Evolutionary conservation across 345 rosid genomes (phyloP), one percentile per base, ranked within the genome.

Genomic region (Salix koriyanagi): DNA sequence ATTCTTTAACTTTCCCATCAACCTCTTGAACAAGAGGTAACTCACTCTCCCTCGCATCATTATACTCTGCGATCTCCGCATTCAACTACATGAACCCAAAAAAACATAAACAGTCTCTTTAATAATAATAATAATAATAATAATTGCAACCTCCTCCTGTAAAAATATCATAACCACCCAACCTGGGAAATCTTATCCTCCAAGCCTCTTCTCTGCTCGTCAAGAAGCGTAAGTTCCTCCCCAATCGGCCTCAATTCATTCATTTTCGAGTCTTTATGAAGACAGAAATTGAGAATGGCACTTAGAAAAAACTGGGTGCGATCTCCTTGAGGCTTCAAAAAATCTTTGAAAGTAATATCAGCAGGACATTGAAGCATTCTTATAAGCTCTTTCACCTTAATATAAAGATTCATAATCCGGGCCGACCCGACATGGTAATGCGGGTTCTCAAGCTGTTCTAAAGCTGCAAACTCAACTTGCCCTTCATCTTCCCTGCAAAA

Each of bases 381-480:
- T 37, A 92, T 34, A 71, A 88, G 72, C 72, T 85, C 83, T 76
- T 81, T 88, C 37, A 96, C 67, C 84, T 82, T 89, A 71, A 67
- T 26, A 71, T 78, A 89, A 71, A 88, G 77, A 70, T 84, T 87
- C 85, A 89, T 83, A 14, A 42, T 67, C 67, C 82, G 87, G 48
- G 88, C 68, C 1, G 95, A 88, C 5, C 87, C 93, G 8, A 65
- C 72, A 69, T 90, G 93, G 74, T 82, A 83, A 67, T 94, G 95
- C n/a, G 98, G 99, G 76, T 91, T 94, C 89, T 96, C 99, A 25
- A 96, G 82, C 82, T 85, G 86, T 86, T 87, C 98, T 77, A 96
- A 76, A 6, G 92, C 95, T 11, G 86, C 82, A 72, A 94, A 94
- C 54, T 89, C 97, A 77, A 92, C 77, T 73, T 91, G 97, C 52